These are phyloP conservation scores for Metarhizium robertsii DNA, from an alignment of 2,329 filamentous ascomycete species.

Conservation along the genomic window DNA sequence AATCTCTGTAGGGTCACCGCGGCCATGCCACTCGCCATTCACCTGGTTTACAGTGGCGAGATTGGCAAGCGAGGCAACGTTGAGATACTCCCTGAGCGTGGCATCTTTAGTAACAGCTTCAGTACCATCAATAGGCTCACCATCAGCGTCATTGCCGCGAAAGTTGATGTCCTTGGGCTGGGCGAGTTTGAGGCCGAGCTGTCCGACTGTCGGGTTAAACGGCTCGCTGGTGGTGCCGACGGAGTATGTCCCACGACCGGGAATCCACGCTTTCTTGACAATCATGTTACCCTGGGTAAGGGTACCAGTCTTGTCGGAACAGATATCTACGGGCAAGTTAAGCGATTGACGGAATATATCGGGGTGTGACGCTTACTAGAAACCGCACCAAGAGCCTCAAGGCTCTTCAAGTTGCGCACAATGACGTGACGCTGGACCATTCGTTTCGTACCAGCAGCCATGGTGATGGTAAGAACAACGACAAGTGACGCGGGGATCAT, in stretches of 20 bases:
- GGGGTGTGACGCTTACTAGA: slow-evolving; percentile 26
- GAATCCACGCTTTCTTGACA: slow-evolving; percentile 42
- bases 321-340: slow-evolving; percentile 32
- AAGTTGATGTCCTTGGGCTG: slow-evolving; percentile 27
- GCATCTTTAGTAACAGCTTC: slow-evolving; percentile 34
- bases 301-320: slow-evolving; percentile 49
- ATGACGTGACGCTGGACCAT: slow-evolving; percentile 45
- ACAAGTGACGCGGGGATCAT: slow-evolving; percentile 42
- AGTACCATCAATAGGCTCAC: slow-evolving; percentile 15
- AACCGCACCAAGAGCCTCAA: slow-evolving; percentile 46
- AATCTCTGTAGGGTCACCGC: slow-evolving; percentile 58
- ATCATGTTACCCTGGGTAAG: slow-evolving; percentile 45
- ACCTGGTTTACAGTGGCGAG: slow-evolving; percentile 51
- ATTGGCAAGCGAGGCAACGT: slow-evolving; percentile 56
- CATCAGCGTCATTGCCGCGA: slow-evolving; percentile 14
- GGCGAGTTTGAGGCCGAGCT: slow-evolving; percentile 28
- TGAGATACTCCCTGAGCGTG: slow-evolving; percentile 45
- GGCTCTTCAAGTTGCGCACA: slow-evolving; percentile 39
- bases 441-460: slow-evolving; percentile 44
- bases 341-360: slow-evolving; percentile 8
- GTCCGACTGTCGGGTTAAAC: slow-evolving; percentile 45
- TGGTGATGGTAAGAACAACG: slow-evolving; percentile 49
- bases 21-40: slow-evolving; percentile 48
- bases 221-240: slow-evolving; percentile 43
- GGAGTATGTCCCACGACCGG: slow-evolving; percentile 35